Conservation (phyloP, 2,329 filamentous ascomycete species). For the Arthroderma sp. region DNA sequence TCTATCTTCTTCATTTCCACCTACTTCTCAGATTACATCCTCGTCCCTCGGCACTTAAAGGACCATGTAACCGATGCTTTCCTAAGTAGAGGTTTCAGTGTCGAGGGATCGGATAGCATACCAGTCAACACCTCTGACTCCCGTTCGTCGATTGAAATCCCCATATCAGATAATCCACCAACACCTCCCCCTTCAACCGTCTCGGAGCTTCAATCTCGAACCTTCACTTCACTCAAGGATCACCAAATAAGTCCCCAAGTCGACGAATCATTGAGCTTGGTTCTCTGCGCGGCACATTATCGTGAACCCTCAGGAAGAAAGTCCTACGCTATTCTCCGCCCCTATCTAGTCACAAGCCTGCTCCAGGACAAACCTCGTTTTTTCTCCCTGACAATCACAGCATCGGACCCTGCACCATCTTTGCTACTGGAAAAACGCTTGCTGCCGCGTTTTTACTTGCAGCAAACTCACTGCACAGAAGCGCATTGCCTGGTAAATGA, state of each 20-base stretch:
- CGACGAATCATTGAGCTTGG: conserved; percentile 54
- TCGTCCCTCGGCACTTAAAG: conserved; percentile 66
- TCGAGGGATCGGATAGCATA: conserved; percentile 44
- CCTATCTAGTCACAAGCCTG: conserved; percentile 25
- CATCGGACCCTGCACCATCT: conserved; percentile 33
- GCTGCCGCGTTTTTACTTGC: conserved; percentile 56
- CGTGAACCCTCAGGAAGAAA: conserved; percentile 26
- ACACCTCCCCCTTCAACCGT: conserved; percentile 68
- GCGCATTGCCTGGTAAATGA: conserved; percentile 17
- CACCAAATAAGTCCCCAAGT: conserved; percentile 62
- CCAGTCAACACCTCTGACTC: conserved; percentile 5
- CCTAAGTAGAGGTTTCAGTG: conserved; percentile 67
- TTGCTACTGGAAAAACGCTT: conserved; percentile 33
- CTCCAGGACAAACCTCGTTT: conserved; percentile 34
- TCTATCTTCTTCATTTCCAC: conserved; percentile 98
- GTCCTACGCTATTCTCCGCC: conserved; percentile 26
- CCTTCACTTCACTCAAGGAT: conserved; percentile 70
- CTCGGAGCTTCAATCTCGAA: conserved; percentile 66
- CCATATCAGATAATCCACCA: conserved; percentile 33
- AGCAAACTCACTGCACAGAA: conserved; percentile 56
- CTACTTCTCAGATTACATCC: conserved; percentile 94
- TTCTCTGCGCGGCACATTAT: conserved; percentile 63
- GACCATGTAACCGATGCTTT: conserved; percentile 64
- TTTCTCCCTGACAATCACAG: conserved; percentile 34
- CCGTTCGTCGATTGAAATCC: conserved; percentile 34